Evolutionary conservation across 345 rosid species (phyloP), one percentile per base, ranked within the genome.

Genomic region (Camelina neglecta): DNA sequence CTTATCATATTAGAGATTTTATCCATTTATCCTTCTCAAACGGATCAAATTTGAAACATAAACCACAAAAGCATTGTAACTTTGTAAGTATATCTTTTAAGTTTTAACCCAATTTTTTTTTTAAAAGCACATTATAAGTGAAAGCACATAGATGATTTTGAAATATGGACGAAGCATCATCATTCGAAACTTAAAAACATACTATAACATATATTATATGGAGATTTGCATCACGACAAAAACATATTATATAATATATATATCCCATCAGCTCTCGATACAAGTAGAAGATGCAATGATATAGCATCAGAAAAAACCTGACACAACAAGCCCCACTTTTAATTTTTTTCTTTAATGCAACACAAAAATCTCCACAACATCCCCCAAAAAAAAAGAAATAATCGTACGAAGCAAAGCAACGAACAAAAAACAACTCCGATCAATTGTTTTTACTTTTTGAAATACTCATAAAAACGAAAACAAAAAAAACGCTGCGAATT

Each of bases 241-340:
- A 65, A 57, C 77, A 65, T 57, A 65, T 21, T 64, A 42, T 6
- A 41, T 39, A 39, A 31, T 7, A 3, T 48, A 66, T 56, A 36
- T 38, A 38, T 38, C 11, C 39, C 41, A 58, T 54, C 4, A 59
- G 78, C 67, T 5, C 0, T 24, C 10, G 49, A 58, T 74, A 66
- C 73, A 66, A 49, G 67, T 49, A 67, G 9, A 75, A 47, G 33
- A 75, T 49, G 61, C 67, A 66, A 67, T 6, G 7, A 7, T 39
- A 67, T 12, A 11, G 55, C 79, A 59, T 50, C 79, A 75, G 6
- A 67, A 39, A 67, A 67, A 50, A 50, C 69, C n/a, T 59, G 61
- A 26, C 8, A 67, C 54, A 75, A 44, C 47, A 67, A 59, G 10
- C 45, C 73, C 68, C 60, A 66, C 16, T 45, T 7, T 26, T 50